Evolutionary conservation across 1,284 basidiomycete genomes (phyloP), one percentile per base, ranked within the genome.

Genomic region (Cryptococcus floricola): DNA sequence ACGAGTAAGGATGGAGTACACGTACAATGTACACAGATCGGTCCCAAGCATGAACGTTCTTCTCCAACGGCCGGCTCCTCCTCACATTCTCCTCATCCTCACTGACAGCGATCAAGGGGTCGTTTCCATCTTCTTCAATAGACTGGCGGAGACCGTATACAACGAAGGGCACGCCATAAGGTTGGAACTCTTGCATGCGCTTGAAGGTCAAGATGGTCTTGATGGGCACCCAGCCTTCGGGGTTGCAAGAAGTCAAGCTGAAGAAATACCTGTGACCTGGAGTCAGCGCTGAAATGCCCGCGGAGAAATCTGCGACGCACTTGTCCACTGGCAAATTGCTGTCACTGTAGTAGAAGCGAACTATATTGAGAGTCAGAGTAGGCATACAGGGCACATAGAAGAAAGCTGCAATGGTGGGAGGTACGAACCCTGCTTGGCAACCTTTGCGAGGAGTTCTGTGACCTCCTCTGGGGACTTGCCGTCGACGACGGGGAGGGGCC

Each of bases 291-390:
- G 10, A 2, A 10, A 34, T 34, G 10, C 10, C 4, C 31, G 7
- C 7, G 31, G 31, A 34, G 31, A 10, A 8, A 10, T 34, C 5
- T 34, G 5, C 31, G 31, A 34, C 31, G 81, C 96, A 98, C 86
- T 89, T 93, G 84, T 98, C 96, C 68, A 87, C 94, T 13, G 96
- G 95, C 49, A 98, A 83, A 79, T 98, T 98, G 34, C 92, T 85
- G 78, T 96, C 91, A 51, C 89, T 89, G 78, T 98, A 94, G 82
- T 98, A 98, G 78, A 98, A 98, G 76, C 95, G 91, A 70, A 97
- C 94, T 96, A 61, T 28, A 45, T 44, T 38, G 7, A 34, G 23
- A 34, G 31, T 34, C 31, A 34, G 31, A 6, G 4, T 10, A 10
- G 31, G 4, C 23, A 18, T 50, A 23, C 39, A 18, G n/a, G 38